phyloP scores from a whole-genome alignment of 1,139 yeast species.

The Sugiyamaella novakii region DNA sequence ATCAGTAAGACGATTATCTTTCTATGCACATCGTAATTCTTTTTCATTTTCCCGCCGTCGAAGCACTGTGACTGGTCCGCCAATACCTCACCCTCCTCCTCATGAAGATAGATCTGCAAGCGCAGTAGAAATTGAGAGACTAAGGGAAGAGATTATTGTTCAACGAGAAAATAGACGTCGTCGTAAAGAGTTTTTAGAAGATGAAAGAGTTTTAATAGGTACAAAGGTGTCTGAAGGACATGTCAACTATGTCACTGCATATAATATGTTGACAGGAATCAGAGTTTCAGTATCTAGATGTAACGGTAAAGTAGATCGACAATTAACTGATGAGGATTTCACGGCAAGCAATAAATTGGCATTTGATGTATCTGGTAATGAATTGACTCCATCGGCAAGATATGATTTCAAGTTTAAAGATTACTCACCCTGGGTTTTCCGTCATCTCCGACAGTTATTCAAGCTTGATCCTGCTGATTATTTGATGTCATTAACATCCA shows the following conservation, averaged over 20 bases:
- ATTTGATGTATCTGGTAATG: conserved; percentile 86
- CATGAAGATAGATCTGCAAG: conserved; percentile 22
- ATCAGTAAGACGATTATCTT: conserved; percentile 21
- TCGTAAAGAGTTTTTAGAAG: conserved; percentile 52
- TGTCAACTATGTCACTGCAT: conserved; percentile 89
- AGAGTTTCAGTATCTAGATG: conserved; percentile 92
- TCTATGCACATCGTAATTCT: conserved; percentile 31
- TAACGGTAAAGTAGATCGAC: conserved; percentile 76
- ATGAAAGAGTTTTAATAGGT: conserved; percentile 71
- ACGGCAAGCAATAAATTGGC: conserved; percentile 71
- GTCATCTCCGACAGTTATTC: conserved; percentile 77
- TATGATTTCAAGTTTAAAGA: conserved; percentile 97
- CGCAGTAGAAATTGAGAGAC: conserved; percentile 34
- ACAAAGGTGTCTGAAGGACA: conserved; percentile 90
- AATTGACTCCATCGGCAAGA: conserved; percentile 86
- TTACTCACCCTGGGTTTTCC: conserved; percentile 90
- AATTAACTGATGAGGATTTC: conserved; percentile 71
- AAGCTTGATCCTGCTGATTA: conserved; percentile 96
- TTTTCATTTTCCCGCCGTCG: conserved; percentile 34
- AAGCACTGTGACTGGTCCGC: conserved; percentile 25
- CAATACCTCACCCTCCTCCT: conserved; percentile 11
- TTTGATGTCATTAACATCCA: conserved; percentile 86
- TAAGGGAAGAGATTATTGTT: conserved; percentile 39
- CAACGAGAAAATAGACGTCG: conserved; percentile 49
- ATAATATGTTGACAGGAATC: conserved; percentile 96